Conservation (phyloP, 768 basidiomycete species). For the Hygrophoropsis aurantiaca region DNA sequence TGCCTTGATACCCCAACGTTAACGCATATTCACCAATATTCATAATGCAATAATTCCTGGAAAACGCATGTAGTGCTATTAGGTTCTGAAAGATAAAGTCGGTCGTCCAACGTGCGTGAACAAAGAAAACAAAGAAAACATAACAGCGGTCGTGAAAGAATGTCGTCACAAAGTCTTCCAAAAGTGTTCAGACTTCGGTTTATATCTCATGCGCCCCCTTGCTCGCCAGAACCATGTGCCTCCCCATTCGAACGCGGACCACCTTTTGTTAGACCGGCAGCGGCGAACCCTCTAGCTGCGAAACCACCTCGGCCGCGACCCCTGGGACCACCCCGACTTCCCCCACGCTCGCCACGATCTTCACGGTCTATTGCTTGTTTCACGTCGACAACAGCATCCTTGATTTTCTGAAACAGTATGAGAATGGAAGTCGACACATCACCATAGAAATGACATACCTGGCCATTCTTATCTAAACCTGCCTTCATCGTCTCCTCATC, state of each 20-base stretch:
- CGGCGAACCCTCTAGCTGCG: constrained; percentile 64
- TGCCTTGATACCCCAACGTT: too few species aligned
- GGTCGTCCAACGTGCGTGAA: not conserved
- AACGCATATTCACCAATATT: too few species aligned
- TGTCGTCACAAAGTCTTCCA: constrained; percentile 14
- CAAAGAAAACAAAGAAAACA: constrained; percentile 3
- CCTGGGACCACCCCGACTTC: constrained; percentile 52
- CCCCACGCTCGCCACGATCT: constrained; percentile 31
- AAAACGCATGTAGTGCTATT: too few species aligned
- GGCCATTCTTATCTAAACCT: constrained; percentile 71
- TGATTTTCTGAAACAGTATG: constrained; percentile 54
- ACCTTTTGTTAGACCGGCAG: constrained; percentile 60
- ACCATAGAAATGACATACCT: constrained; percentile 43
- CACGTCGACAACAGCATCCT: constrained; percentile 64
- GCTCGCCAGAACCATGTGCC: constrained; percentile 24
- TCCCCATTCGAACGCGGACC: constrained; percentile 30
- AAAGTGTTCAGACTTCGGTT: not conserved
- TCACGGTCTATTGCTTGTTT: constrained; percentile 68
- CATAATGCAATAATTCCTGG: too few species aligned
- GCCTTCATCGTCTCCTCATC: constrained; percentile 84
- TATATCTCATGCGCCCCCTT: constrained; percentile 22
- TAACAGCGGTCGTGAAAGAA: constrained; percentile 4
- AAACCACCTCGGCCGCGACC: constrained; percentile 55
- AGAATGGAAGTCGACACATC: constrained; percentile 8
- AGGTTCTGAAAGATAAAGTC: not conserved